These are phyloP conservation scores for Skeletonema costatum DNA, from an alignment of 108 stramenopile species.

Conservation along the genomic window DNA sequence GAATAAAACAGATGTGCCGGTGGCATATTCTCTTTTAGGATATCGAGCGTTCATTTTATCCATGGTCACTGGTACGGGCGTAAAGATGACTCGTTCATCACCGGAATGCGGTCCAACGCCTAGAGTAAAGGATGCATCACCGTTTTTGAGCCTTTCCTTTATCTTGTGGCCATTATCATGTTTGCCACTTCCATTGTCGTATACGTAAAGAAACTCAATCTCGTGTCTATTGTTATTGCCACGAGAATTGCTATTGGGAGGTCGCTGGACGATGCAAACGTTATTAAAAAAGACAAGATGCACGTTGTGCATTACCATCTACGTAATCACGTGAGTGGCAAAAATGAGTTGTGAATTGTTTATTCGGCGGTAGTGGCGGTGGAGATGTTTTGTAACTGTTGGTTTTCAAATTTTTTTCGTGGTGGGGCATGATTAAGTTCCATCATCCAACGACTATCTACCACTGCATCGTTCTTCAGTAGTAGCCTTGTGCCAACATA, in stretches of 20 bases:
- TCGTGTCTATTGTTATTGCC: background rate
- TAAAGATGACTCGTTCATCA: background rate
- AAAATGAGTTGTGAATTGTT: background rate
- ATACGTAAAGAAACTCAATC: background rate
- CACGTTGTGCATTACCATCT: background rate
- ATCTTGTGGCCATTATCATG: background rate
- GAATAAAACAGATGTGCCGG: background rate
- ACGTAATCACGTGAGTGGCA: background rate
- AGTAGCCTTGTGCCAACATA: background rate
- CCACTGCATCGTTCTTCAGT: background rate
- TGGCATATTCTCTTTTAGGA: background rate
- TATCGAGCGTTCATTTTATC: background rate
- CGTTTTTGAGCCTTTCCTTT: background rate
- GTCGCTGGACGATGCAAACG: background rate
- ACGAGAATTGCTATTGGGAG: background rate
- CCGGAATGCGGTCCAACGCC: constrained; percentile 4
- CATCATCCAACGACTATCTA: background rate
- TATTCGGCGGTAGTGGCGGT: background rate
- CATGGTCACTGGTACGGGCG: background rate
- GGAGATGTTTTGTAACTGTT: background rate
- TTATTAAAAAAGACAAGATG: constrained; percentile 1
- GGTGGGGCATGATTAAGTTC: background rate
- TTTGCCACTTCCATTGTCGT: background rate
- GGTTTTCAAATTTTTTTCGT: background rate
- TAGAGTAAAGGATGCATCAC: background rate